Base-by-base conservation (phyloP, 2,329 filamentous ascomycete species). In the Paramyrothecium roridum region DNA sequence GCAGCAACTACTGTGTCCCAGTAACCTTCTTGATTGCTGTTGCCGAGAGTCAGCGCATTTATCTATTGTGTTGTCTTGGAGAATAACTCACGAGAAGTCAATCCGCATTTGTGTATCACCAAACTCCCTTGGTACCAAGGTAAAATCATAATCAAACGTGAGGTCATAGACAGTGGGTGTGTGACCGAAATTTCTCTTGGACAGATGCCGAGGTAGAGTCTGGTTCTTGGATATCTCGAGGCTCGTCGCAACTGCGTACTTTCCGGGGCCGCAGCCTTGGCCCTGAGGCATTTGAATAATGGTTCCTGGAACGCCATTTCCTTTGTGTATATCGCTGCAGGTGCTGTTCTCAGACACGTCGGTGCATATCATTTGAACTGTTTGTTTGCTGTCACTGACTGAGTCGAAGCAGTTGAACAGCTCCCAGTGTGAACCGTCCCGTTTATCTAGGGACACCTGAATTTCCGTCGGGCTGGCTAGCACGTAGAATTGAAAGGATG, bases 341-440 rank as follows among this genome's bases (percentile, higher is more conserved):
- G 75, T 77, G 61, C 63, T 69, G 33, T 62, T 53, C 2, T 64
- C 61, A 1, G 64, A 65, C 11, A 55, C 12, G 50, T 76, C 68
- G 1, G 65, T 75, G 57, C 70, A 78, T 0, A 75, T 59, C 61
- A 71, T 70, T n/a, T 62, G 64, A 3, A 75, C 63, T 0, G 69
- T 74, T 1, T 75, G 73, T 17, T 59, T 58, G 2, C 57, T 65
- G 26, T 72, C 66, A 48, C 52, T 62, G 7, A 56, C 46, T 1
- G 54, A 52, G 22, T 72, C 63, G 26, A 59, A 23, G 64, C 75
- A 78, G 60, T 66, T 59, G 50, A 72, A 73, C 8, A 79, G 33
- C 16, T 75, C 75, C 75, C 71, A 78, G 63, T 75, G 70, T 3
- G 74, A 77, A 13, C 75, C 75, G 55, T 79, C 74, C 20, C 75